These are phyloP conservation scores for Pythium monospermum DNA, from an alignment of 352 stramenopile genomes.

Conservation along the genomic window DNA sequence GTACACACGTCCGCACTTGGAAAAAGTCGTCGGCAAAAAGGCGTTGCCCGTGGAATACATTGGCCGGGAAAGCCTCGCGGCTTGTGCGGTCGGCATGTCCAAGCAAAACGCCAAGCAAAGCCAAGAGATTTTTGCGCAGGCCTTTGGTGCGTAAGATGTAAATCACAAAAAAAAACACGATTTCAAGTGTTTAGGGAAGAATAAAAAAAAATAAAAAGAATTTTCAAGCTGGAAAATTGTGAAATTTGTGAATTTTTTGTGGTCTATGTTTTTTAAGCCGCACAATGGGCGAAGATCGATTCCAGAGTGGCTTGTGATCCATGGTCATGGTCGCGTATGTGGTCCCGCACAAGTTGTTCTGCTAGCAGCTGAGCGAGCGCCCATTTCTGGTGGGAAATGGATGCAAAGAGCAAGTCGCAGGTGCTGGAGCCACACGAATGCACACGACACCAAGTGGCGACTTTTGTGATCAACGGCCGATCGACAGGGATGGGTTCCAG, in stretches of 20 bases:
- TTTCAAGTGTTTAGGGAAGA: neutral
- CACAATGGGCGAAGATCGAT: slow-evolving; percentile 3
- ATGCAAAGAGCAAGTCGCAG: slow-evolving; percentile 23
- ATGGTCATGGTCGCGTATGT: neutral
- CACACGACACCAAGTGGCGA: neutral
- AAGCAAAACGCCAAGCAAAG: slow-evolving; percentile 65
- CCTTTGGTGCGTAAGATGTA: slow-evolving; percentile 33
- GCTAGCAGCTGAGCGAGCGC: slow-evolving; percentile 22
- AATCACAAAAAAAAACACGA: slow-evolving; percentile 1
- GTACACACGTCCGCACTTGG: slow-evolving; percentile 63
- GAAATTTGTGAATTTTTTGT: too few relatives aligned
- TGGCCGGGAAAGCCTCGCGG: slow-evolving; percentile 63
- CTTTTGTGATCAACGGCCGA: too few relatives aligned
- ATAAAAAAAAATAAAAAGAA: neutral
- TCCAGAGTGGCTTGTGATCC: neutral
- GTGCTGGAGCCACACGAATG: neutral
- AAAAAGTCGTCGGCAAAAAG: slow-evolving; percentile 65
- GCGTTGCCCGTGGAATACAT: slow-evolving; percentile 56
- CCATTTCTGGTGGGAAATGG: slow-evolving; percentile 22
- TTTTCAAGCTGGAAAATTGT: neutral
- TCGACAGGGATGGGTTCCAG: too few relatives aligned
- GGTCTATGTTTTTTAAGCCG: slow-evolving; percentile 1
- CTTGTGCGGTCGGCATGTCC: slow-evolving; percentile 63
- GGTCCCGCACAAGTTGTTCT: slow-evolving; percentile 21
- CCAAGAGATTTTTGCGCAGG: slow-evolving; percentile 58